Evolutionary conservation across 1,284 basidiomycete species (phyloP).

Genomic region (Ustilago xerochloae): DNA sequence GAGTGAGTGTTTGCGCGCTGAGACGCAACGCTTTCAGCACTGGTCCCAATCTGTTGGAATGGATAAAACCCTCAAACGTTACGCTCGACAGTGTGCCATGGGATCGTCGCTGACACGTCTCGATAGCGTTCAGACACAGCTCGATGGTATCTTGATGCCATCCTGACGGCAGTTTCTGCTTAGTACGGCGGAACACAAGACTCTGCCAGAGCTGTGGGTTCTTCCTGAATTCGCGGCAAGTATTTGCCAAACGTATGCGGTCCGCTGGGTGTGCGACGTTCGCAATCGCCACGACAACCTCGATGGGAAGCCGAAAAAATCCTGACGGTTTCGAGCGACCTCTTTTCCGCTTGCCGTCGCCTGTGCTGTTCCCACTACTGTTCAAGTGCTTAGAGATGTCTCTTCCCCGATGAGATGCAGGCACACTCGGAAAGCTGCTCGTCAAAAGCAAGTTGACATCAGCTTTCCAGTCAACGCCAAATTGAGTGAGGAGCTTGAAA

Average conservation of each 20-base stretch:
- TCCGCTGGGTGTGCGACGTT: constrained; percentile 1
- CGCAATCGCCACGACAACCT: neutral
- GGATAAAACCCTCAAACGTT: neutral
- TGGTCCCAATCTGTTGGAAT: neutral
- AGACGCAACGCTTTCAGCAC: constrained; percentile 1
- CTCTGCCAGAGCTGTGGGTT: constrained; percentile 4
- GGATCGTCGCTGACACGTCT: constrained; percentile 7
- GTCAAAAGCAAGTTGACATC: neutral
- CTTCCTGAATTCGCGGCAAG: neutral
- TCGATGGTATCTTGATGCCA: constrained; percentile 13
- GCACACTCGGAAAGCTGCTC: neutral
- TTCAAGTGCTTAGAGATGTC: too few species aligned
- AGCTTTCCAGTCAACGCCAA: neutral
- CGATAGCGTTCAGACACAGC: constrained; percentile 4
- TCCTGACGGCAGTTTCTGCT: neutral
- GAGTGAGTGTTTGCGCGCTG: neutral
- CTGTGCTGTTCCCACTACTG: too few species aligned
- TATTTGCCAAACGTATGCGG: constrained; percentile 2
- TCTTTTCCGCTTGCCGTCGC: too few species aligned
- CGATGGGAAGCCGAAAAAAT: neutral
- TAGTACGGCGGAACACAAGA: neutral
- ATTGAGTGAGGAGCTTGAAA: neutral
- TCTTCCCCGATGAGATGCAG: too few species aligned
- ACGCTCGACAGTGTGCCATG: neutral
- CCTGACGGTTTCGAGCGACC: neutral